A percentile compares a stretch with the other conserved stretches of the same genome.
phyloP scores from a whole-genome alignment of 768 basidiomycete species.

The Postia placenta region DNA sequence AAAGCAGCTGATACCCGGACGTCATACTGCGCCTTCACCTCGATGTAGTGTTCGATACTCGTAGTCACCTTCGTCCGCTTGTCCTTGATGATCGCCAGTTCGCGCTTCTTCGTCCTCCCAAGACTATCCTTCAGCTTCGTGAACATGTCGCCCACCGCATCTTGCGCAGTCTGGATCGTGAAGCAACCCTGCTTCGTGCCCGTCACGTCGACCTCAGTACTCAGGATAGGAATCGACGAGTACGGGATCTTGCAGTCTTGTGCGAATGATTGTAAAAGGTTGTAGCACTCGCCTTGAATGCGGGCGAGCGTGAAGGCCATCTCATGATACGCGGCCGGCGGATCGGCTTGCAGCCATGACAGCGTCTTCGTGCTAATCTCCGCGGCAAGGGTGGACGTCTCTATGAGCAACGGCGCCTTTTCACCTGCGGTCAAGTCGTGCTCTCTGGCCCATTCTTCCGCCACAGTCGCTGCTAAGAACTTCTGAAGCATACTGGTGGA shows the following conservation, averaged over 20 bases:
- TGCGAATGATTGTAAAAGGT: slow-evolving; percentile 76
- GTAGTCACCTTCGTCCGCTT: slow-evolving; percentile 61
- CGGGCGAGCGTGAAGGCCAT: slow-evolving; percentile 78
- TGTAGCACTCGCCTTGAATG: slow-evolving; percentile 73
- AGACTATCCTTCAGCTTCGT: slow-evolving; percentile 68
- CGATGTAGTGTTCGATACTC: slow-evolving; percentile 73
- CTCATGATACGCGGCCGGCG: slow-evolving; percentile 84
- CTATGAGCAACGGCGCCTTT: slow-evolving; percentile 38
- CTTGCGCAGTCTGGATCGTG: slow-evolving; percentile 71
- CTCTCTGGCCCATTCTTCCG: slow-evolving; percentile 86
- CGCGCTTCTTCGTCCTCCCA: slow-evolving; percentile 73
- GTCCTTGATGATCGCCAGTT: slow-evolving; percentile 68
- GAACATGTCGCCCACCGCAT: slow-evolving; percentile 66
- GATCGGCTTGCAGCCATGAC: slow-evolving; percentile 63
- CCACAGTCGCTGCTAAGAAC: slow-evolving; percentile 74
- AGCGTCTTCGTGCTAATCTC: slow-evolving; percentile 67
- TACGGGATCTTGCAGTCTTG: slow-evolving; percentile 84
- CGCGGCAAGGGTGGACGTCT: slow-evolving; percentile 52
- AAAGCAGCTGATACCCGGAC: slow-evolving; percentile 84
- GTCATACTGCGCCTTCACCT: slow-evolving; percentile 82
- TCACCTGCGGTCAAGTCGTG: slow-evolving; percentile 32
- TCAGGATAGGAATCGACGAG: slow-evolving; percentile 73
- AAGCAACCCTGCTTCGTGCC: slow-evolving; percentile 62
- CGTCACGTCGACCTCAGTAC: slow-evolving; percentile 70
- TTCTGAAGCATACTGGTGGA: slow-evolving; percentile 92